Conservation (phyloP, 2,329 filamentous ascomycete species). For the Aspergillus latus region DNA sequence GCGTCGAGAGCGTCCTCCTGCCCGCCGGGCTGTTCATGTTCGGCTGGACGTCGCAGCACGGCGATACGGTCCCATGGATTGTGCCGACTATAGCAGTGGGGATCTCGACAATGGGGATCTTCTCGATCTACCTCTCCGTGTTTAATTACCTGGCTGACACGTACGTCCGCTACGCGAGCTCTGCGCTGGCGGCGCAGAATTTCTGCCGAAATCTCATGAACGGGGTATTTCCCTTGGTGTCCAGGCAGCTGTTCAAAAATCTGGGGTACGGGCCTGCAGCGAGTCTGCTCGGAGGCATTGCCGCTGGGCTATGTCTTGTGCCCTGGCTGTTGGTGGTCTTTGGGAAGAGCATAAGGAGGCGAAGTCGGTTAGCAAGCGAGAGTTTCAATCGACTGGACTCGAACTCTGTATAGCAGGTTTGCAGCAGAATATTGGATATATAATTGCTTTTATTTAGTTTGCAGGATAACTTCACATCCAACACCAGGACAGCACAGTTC, state of each 20-base stretch:
- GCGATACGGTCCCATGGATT: constrained; percentile 63
- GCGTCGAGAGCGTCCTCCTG: constrained; percentile 70
- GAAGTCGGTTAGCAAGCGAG: too few relatives aligned
- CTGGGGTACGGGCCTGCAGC: constrained; percentile 71
- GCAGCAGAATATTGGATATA: too few relatives aligned
- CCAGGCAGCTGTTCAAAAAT: constrained; percentile 68
- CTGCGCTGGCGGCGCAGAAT: constrained; percentile 79
- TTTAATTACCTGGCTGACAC: constrained; percentile 93
- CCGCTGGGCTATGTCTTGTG: constrained; percentile 63
- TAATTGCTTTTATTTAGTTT: too few relatives aligned
- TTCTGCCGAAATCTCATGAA: constrained; percentile 83
- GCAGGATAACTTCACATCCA: too few relatives aligned
- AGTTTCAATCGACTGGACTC: too few relatives aligned
- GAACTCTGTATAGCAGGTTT: too few relatives aligned
- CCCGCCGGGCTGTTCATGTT: constrained; percentile 81
- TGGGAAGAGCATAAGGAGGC: constrained; percentile 62
- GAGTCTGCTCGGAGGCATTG: constrained; percentile 73
- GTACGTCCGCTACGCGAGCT: constrained; percentile 81
- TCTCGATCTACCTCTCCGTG: constrained; percentile 78
- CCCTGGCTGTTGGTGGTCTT: constrained; percentile 80
- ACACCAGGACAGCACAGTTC: too few relatives aligned
- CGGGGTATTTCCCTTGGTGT: constrained; percentile 77
- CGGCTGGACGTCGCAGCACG: constrained; percentile 65
- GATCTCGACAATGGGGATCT: constrained; percentile 80
- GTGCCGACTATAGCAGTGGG: constrained; percentile 68